Base-by-base conservation (phyloP, 106 monocot genomes). In the Narthecium ossifragum region DNA sequence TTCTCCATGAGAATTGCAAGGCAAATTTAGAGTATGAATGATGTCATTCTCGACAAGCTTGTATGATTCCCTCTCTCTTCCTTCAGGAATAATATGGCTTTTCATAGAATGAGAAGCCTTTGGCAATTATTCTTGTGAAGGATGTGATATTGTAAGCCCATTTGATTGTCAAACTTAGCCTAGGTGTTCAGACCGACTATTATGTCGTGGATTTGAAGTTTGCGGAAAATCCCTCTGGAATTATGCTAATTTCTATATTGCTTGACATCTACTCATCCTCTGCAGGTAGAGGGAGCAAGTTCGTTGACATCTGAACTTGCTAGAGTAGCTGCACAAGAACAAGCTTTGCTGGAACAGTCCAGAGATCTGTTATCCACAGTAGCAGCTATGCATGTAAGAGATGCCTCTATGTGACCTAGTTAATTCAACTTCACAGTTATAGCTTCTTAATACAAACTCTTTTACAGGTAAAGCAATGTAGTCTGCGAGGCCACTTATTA, bases 371-470 rank as follows among this genome's bases (percentile, higher is more conserved):
- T 93, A 22, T 85, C 93, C 41, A 76, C 72, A 29, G 63, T 72
- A 29, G 73, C 85, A 48, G 85, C 88, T 18, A 65, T 89, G 75
- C 88, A 93, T 85, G 93, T 93, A 80, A 73, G 66, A 57, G 7
- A 20, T 11, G 33, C 11, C 10, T 34, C 11, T 0, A 69, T 31
- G 23, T 23, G 12, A 13, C 12, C 20, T 66, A 4, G 14, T 10
- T 26, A 20, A 1, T 14, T 11, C 49, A 45, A 15, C 31, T 21
- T 23, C 20, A 17, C 22, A 1, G 9, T 34, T 13, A 43, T 26
- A 20, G 5, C 43, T 29, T 31, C 3, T 55, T 31, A 14, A 43
- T 23, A 46, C 21, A 10, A 28, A 40, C 28, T 26, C n/a, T 12
- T 48, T 34, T 37, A 36, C 79, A 84, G 84, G 79, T 85, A 48